A percentile compares a stretch with the other conserved stretches of the same genome.
Conservation (phyloP, 169 alveolate genomes). For the Plasmodium berghei region DNA sequence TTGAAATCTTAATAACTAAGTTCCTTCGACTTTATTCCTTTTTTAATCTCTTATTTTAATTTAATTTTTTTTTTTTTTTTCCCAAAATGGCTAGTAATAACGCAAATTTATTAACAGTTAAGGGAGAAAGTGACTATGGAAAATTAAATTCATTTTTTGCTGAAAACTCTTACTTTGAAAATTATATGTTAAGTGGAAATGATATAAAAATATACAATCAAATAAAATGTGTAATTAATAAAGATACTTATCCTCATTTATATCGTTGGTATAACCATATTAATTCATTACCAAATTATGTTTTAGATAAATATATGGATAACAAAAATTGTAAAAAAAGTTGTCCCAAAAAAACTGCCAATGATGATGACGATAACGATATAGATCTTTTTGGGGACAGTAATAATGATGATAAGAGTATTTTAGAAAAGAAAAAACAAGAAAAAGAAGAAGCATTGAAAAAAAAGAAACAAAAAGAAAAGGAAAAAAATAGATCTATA, state of each 20-base stretch:
- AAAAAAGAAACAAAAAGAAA: constrained; percentile 84
- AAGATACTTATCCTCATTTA: constrained; percentile 65
- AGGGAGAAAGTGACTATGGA: constrained; percentile 59
- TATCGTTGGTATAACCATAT: constrained; percentile 73
- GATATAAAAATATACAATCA: constrained; percentile 61
- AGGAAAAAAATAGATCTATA: constrained; percentile 85
- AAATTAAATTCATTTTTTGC: constrained; percentile 53
- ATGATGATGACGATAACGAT: constrained; percentile 77
- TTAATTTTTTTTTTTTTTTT: constrained; percentile 14
- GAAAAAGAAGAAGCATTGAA: constrained; percentile 87
- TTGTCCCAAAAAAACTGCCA: neutral
- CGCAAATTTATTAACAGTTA: constrained; percentile 61
- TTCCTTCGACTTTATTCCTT: too few relatives aligned
- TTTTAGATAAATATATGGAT: constrained; percentile 33
- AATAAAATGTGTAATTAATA: constrained; percentile 25
- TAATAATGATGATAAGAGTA: constrained; percentile 81
- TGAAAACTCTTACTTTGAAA: constrained; percentile 36
- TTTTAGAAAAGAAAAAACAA: constrained; percentile 74
- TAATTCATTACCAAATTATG: constrained; percentile 19
- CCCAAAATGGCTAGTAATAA: constrained; percentile 21
- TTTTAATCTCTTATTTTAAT: neutral
- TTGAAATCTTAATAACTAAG: too few relatives aligned
- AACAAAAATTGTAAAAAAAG: constrained; percentile 9
- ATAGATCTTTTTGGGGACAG: constrained; percentile 80
- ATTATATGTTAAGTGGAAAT: constrained; percentile 35